phyloP scores from a whole-genome alignment of 164 flowering plant species.

The Nymphaea colorata region DNA sequence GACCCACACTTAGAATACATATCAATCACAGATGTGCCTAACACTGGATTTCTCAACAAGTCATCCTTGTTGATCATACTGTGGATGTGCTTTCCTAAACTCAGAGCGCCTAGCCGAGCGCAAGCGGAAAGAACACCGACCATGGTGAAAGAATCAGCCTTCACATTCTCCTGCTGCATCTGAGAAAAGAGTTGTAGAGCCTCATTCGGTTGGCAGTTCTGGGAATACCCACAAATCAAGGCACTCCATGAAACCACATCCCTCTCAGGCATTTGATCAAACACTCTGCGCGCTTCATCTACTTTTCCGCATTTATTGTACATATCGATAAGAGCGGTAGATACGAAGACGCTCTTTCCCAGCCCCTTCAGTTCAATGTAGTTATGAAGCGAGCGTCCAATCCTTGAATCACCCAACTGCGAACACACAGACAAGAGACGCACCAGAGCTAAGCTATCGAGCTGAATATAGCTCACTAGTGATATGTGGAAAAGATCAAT shows the following conservation, averaged over 20 bases:
- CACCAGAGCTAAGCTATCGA: conserved; percentile 22
- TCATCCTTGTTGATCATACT: conserved; percentile 11
- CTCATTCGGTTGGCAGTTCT: conserved; percentile 23
- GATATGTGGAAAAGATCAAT: conserved; percentile 12
- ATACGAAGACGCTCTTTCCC: conserved; percentile 16
- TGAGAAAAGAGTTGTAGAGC: conserved; percentile 18
- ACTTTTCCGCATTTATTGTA: conserved; percentile 23
- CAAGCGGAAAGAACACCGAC: conserved; percentile 25
- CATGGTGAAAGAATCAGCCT: conserved; percentile 25
- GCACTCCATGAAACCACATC: conserved; percentile 25
- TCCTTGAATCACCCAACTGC: conserved; percentile 17
- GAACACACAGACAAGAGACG: conserved; percentile 19
- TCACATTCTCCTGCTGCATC: conserved; percentile 17
- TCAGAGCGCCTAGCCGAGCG: conserved; percentile 20
- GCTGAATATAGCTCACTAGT: conserved; percentile 11
- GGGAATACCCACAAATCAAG: conserved; percentile 19
- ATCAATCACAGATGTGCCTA: conserved; percentile 49
- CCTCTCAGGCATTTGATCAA: conserved; percentile 17
- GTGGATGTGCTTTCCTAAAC: conserved; percentile 13
- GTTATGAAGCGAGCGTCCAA: conserved; percentile 15
- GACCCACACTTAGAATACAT: conserved; percentile 65
- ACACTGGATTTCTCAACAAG: conserved; percentile 14
- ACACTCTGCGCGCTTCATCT: conserved; percentile 18
- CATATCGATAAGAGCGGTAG: conserved; percentile 24
- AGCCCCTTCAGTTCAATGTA: conserved; percentile 12